Conservation (phyloP, 768 basidiomycete species). For the Boletus sp. region DNA sequence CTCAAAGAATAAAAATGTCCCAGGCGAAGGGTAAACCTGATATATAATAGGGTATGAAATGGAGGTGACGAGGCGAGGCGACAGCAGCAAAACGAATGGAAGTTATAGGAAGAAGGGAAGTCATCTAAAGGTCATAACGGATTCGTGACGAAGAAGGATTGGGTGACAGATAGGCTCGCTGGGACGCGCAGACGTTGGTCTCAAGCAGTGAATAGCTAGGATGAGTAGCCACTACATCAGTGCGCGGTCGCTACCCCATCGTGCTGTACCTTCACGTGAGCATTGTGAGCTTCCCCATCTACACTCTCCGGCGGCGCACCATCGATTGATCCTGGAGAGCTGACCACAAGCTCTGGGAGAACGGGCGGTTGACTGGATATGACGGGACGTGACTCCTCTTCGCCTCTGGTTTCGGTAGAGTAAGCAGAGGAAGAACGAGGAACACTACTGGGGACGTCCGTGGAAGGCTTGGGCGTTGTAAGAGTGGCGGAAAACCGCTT, state of each 20-base stretch:
- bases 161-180: not conserved
- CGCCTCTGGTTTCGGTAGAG: slow-evolving; percentile 29
- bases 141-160: not conserved
- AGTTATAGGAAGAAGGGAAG: not conserved
- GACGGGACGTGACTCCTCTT: slow-evolving; percentile 19
- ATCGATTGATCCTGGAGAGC: slow-evolving; percentile 32
- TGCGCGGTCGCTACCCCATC: slow-evolving; percentile 20
- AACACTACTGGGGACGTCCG: slow-evolving; percentile 15
- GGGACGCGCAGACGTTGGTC: not conserved
- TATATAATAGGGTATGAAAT: slow-evolving; percentile 8
- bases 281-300: slow-evolving; percentile 10
- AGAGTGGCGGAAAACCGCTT: slow-evolving; percentile 24
- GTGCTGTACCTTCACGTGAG: slow-evolving; percentile 20
- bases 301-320: slow-evolving; percentile 21
- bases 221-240: slow-evolving; percentile 2
- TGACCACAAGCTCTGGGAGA: slow-evolving; percentile 34
- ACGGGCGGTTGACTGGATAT: slow-evolving; percentile 31
- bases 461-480: slow-evolving; percentile 29
- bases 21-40: not conserved
- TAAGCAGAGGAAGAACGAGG: slow-evolving; percentile 30
- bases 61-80: not conserved
- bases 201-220: not conserved
- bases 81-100: slow-evolving; percentile 17
- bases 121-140: slow-evolving; percentile 1
- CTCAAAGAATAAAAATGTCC: not conserved